These are phyloP conservation scores for Hippophae tibetana DNA, from an alignment of 306 rosid genomes.

Conservation along the genomic window DNA sequence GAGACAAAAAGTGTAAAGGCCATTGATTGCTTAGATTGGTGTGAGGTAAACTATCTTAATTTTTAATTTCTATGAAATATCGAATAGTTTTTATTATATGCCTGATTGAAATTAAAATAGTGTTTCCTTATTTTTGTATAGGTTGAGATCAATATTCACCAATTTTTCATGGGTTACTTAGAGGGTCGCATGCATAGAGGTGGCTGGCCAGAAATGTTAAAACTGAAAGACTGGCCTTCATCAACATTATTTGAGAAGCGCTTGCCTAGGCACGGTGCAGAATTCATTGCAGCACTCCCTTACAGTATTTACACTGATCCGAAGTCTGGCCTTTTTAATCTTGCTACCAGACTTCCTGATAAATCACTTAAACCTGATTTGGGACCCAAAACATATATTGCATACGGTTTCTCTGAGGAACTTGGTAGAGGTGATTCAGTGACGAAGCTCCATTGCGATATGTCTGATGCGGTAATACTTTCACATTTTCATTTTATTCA, in stretches of 20 bases:
- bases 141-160: slow-evolving; percentile 38
- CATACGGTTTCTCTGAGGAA: slow-evolving; percentile 11
- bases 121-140: slow-evolving; percentile 14
- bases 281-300: slow-evolving; percentile 34
- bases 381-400: slow-evolving; percentile 34
- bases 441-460: slow-evolving; percentile 37
- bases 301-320: slow-evolving; percentile 36
- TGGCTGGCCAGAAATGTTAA: slow-evolving; percentile 40
- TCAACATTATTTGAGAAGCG: slow-evolving; percentile 37
- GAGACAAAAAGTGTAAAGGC: slow-evolving; percentile 32
- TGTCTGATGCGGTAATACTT: slow-evolving; percentile 39
- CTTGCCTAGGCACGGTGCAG: slow-evolving; percentile 37
- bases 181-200: slow-evolving; percentile 25
- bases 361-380: slow-evolving; percentile 31
- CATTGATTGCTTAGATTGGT: slow-evolving; percentile 40
- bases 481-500: not conserved
- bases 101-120: not conserved
- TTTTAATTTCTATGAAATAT: not conserved
- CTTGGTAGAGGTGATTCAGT: slow-evolving; percentile 39
- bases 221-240: slow-evolving; percentile 41
- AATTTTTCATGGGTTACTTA: slow-evolving; percentile 32
- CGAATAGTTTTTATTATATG: not conserved
- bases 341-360: slow-evolving; percentile 34
- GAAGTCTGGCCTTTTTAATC: slow-evolving; percentile 26
- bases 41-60: slow-evolving; percentile 25